Conservation (phyloP, 352 stramenopile genomes). For the Detonula confervacea region DNA sequence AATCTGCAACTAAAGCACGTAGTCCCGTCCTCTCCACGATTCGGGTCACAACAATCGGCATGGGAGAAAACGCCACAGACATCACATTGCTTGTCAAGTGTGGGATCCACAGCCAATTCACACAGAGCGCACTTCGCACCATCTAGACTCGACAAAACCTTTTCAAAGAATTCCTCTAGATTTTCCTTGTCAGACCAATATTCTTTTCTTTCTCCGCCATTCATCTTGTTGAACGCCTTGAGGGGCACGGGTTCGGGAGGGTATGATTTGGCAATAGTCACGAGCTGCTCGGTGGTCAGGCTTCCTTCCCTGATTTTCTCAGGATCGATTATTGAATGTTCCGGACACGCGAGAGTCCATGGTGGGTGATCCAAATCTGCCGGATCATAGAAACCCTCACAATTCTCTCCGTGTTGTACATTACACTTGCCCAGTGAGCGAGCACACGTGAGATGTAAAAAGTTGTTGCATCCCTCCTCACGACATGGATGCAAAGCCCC, state of each 20-base stretch:
- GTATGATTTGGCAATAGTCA: slow-evolving; percentile 69
- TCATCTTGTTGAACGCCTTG: slow-evolving; percentile 77
- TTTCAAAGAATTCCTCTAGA: slow-evolving; percentile 63
- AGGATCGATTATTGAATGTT: slow-evolving; percentile 68
- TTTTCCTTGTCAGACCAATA: slow-evolving; percentile 66
- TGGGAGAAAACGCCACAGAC: slow-evolving; percentile 52
- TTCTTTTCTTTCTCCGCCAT: slow-evolving; percentile 58
- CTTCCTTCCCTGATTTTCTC: slow-evolving; percentile 51
- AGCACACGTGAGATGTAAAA: slow-evolving; percentile 82
- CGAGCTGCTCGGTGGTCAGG: slow-evolving; percentile 65
- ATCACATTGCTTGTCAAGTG: slow-evolving; percentile 28
- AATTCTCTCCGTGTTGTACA: slow-evolving; percentile 83
- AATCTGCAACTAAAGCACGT: slow-evolving; percentile 65
- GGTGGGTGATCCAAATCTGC: slow-evolving; percentile 35
- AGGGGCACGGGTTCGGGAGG: slow-evolving; percentile 71
- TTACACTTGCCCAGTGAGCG: slow-evolving; percentile 70
- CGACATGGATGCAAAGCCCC: slow-evolving; percentile 75
- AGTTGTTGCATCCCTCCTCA: slow-evolving; percentile 67
- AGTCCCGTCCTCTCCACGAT: slow-evolving; percentile 18
- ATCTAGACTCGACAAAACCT: slow-evolving; percentile 59
- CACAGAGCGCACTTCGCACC: slow-evolving; percentile 75
- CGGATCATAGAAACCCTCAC: slow-evolving; percentile 54
- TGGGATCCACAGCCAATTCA: slow-evolving; percentile 38
- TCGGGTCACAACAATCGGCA: slow-evolving; percentile 33
- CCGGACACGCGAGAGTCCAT: slow-evolving; percentile 78